phyloP scores from a whole-genome alignment of 2,329 filamentous ascomycete species.

The Diaporthe caulivora region DNA sequence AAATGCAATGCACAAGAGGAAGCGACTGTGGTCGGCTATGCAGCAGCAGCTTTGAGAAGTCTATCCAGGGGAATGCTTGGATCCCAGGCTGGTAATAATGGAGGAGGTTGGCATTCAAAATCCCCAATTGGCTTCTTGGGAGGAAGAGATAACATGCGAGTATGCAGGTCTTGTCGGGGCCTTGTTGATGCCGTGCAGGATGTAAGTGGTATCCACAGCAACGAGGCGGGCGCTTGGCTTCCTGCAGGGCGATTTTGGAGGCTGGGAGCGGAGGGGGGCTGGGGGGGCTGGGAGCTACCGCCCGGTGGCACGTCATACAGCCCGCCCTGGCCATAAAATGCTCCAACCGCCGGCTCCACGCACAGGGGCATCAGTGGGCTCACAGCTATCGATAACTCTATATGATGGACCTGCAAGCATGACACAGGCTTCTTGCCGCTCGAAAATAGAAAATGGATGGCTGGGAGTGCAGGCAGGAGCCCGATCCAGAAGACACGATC shows the following conservation, averaged over 20 bases:
- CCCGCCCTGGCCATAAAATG: conserved; percentile 1
- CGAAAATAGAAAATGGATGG: conserved; percentile 32
- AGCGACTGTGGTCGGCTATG: conserved; percentile 18
- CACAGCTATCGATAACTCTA: conserved; percentile 20
- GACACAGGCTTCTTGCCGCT: conserved; percentile 14
- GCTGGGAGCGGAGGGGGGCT: conserved; percentile 18
- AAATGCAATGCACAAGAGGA: conserved; percentile 11
- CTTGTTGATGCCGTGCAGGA: conserved; percentile 21
- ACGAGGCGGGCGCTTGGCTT: conserved; percentile 20
- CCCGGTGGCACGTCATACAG: conserved; percentile 15
- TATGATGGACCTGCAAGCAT: conserved; percentile 15
- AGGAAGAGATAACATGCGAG: conserved; percentile 7
- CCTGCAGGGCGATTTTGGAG: conserved; percentile 12
- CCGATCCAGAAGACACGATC: conserved; percentile 4
- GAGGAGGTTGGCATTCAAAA: conserved; percentile 15
- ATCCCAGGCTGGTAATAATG: conserved; percentile 21
- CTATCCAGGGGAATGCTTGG: conserved; percentile 9
- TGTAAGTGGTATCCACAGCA: conserved; percentile 31
- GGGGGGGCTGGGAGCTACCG: conserved; percentile 23
- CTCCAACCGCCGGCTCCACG: conserved; percentile 13
- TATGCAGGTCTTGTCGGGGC: conserved; percentile 12
- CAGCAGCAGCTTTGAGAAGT: conserved; percentile 6
- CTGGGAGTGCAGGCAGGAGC: conserved; percentile 28
- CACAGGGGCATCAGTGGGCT: not conserved
- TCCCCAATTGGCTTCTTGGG: conserved; percentile 11